Evolutionary conservation across 305 asterid species (phyloP).

Genomic region (Euphrasia arctica): DNA sequence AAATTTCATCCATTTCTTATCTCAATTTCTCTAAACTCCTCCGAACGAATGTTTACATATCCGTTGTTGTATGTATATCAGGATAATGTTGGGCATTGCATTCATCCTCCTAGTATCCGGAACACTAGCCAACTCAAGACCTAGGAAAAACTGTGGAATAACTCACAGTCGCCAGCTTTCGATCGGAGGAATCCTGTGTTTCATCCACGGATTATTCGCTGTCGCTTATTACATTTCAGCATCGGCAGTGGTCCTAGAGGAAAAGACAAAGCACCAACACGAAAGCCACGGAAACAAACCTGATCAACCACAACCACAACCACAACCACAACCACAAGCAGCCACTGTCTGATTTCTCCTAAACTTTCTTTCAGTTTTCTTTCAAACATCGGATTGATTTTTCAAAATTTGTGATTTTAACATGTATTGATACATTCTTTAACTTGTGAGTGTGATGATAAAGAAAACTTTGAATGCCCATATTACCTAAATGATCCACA

Average conservation of each 20-base stretch:
- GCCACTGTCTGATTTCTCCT: conserved; percentile 28
- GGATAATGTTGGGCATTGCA: conserved; percentile 60
- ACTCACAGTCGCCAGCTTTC: conserved; percentile 54
- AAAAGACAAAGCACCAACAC: conserved; percentile 36
- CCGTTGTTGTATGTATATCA: conserved; percentile 23
- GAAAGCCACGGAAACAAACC: conserved; percentile 39
- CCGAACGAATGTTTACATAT: too few species aligned
- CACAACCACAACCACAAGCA: conserved; percentile 9
- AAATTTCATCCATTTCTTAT: background rate
- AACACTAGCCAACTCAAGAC: conserved; percentile 48
- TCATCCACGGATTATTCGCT: conserved; percentile 72
- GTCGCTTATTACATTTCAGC: conserved; percentile 70
- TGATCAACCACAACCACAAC: background rate
- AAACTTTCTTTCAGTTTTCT: background rate
- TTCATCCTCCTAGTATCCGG: conserved; percentile 70
- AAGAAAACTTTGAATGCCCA: too few species aligned
- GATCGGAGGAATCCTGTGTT: conserved; percentile 78
- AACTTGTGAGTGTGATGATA: too few species aligned
- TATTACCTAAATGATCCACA: too few species aligned
- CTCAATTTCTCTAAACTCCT: background rate
- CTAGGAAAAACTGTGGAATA: conserved; percentile 70
- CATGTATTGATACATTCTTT: too few species aligned
- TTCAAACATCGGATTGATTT: background rate
- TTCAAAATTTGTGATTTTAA: background rate
- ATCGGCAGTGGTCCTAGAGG: conserved; percentile 52